Conservation (phyloP, 495 filamentous ascomycete species). For the Staphylotrichum longicolle region DNA sequence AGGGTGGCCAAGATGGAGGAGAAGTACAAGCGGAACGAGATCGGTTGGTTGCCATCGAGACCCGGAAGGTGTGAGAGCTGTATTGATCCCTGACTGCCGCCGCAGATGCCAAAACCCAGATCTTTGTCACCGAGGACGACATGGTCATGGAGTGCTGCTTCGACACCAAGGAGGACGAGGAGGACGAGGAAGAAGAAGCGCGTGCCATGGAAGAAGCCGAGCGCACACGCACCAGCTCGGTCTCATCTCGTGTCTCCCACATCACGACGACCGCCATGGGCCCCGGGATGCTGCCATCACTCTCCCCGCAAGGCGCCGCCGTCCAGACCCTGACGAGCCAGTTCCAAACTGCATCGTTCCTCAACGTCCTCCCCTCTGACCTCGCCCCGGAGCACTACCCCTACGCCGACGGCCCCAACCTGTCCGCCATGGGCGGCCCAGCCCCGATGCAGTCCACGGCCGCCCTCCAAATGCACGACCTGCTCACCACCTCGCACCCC, state of each 20-base stretch:
- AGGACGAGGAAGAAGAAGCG: slow-evolving; percentile 25
- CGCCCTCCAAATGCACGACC: slow-evolving; percentile 15
- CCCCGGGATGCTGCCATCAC: slow-evolving; percentile 30
- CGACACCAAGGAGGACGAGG: slow-evolving; percentile 37
- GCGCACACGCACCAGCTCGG: not conserved
- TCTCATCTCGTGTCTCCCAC: slow-evolving; percentile 27
- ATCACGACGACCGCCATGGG: slow-evolving; percentile 23
- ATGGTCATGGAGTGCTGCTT: slow-evolving; percentile 32
- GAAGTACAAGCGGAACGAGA: slow-evolving; percentile 55
- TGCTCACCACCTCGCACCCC: slow-evolving; percentile 15
- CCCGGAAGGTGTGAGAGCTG: no score
- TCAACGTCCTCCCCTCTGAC: slow-evolving; percentile 23
- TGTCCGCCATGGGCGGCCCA: slow-evolving; percentile 16
- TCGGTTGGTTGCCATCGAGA: slow-evolving; percentile 48
- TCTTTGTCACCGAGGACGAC: slow-evolving; percentile 42
- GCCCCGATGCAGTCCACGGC: not conserved
- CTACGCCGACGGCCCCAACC: slow-evolving; percentile 34
- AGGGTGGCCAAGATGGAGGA: slow-evolving; percentile 64
- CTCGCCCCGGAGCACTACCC: slow-evolving; percentile 32
- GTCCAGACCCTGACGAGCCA: slow-evolving; percentile 33
- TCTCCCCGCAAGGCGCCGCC: slow-evolving; percentile 22
- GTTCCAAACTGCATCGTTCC: slow-evolving; percentile 30
- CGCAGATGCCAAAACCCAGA: slow-evolving; percentile 40
- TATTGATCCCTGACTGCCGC: slow-evolving; percentile 4
- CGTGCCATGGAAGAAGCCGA: not conserved